Evolutionary conservation across 495 filamentous ascomycete species (phyloP), one percentile per base, ranked within the genome.

Genomic region (Annulohypoxylon maeteangense): DNA sequence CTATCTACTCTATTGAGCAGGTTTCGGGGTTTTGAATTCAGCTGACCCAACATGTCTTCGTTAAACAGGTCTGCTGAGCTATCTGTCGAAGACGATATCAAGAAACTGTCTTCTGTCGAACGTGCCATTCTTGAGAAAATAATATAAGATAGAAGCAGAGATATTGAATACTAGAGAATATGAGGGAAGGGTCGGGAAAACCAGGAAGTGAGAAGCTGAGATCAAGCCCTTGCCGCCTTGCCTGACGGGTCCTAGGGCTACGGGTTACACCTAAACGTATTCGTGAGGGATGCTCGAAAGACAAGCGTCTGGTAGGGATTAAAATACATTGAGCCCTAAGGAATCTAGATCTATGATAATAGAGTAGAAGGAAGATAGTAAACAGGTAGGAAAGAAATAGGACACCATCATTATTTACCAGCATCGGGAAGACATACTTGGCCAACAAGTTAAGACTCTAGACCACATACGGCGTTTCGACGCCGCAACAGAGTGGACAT

Each of bases 1-100:
- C 8, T 45, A 11, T 50, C 16, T 51, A 23, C 45, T 4, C n/a
- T 45, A 20, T 29, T 58, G 8, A 6, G 11, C 11, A 42, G 20
- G 55, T 31, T 40, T 8, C 18, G 25, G 12, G 54, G 22, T 38
- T 50, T 18, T 32, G 23, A 32, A n/a, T 59, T 51, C 23, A 27
- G 12, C 27, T 47, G 47, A 5, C 48, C 32, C 7, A 44, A 18
- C 54, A 20, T 60, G 16, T 60, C 40, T 8, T 62, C 65, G 14
- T 22, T 12, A 54, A 54, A 22, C 44, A 61, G 18, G 8, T 66
- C 62, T 16, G 14, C 18, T 20, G 47, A 50, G 25, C 20, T 11
- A 22, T 73, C 65, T 44, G 61, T 58, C 7, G 65, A 63, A 31
- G 70, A 66, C 20, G 66, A 57, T 31, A 29, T 34, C 47, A 66